These are phyloP conservation scores for Colletotrichum sp. DNA, from an alignment of 2,329 filamentous ascomycete genomes.

Conservation along the genomic window DNA sequence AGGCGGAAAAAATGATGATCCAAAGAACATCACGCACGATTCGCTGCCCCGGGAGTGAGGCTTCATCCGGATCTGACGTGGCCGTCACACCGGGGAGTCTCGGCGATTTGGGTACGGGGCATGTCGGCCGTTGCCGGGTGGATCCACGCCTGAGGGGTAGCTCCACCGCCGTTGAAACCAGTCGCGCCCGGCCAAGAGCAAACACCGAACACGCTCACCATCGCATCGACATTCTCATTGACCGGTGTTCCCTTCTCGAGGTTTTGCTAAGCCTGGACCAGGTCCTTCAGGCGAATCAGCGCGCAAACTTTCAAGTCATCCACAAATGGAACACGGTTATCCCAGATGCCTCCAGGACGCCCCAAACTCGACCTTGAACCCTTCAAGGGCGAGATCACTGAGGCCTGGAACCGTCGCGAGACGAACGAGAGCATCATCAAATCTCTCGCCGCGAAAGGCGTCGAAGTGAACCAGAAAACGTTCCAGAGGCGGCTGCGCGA, in stretches of 20 bases:
- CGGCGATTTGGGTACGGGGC: not conserved
- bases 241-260: not conserved
- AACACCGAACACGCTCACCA: not conserved
- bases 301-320: rapidly evolving
- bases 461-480: slow-evolving; percentile 1
- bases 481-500: slow-evolving; percentile 2
- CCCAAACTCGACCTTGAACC: slow-evolving; percentile 10
- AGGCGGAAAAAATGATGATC: not conserved
- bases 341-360: slow-evolving; percentile 3
- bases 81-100: not conserved
- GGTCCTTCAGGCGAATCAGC: not conserved
- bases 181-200: not conserved
- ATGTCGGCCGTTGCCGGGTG: not conserved
- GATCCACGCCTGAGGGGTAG: not conserved
- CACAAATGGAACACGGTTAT: not conserved
- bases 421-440: slow-evolving; percentile 14
- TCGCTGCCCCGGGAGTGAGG: not conserved
- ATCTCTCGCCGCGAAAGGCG: not conserved
- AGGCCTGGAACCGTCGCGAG: slow-evolving; percentile 6
- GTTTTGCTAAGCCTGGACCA: not conserved
- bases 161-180: not conserved
- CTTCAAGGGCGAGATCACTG: slow-evolving; percentile 7
- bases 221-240: not conserved
- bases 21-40: not conserved
- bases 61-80: not conserved